phyloP scores from a whole-genome alignment of 306 rosid genomes.

The Sesbania bispinosa region DNA sequence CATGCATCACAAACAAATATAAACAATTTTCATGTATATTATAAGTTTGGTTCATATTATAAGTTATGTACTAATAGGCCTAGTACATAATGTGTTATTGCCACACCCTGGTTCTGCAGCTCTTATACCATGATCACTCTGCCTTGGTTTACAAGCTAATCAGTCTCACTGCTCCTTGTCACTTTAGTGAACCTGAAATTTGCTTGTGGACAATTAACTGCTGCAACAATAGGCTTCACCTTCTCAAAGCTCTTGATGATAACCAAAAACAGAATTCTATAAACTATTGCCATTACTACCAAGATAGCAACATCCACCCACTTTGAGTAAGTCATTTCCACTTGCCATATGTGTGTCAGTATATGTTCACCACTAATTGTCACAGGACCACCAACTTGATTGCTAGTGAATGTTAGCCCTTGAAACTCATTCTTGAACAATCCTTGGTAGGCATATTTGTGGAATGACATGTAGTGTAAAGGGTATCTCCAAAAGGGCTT shows the following conservation, averaged over 20 bases:
- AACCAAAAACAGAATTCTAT: constrained; percentile 42
- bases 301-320: constrained; percentile 61
- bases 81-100: background rate
- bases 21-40: background rate
- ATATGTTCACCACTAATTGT: constrained; percentile 45
- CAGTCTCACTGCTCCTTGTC: constrained; percentile 21
- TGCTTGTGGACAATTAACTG: constrained; percentile 18
- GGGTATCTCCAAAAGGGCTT: constrained; percentile 64
- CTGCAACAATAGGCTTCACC: constrained; percentile 33
- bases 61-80: background rate
- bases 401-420: constrained; percentile 41
- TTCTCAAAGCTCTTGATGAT: constrained; percentile 46
- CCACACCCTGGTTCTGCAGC: background rate
- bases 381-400: constrained; percentile 25
- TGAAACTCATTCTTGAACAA: constrained; percentile 64
- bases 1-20: background rate
- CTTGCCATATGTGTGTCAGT: constrained; percentile 39
- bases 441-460: constrained; percentile 63
- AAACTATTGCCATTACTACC: constrained; percentile 50
- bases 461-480: constrained; percentile 53
- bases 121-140: background rate
- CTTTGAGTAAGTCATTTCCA: constrained; percentile 55
- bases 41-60: too few species aligned
- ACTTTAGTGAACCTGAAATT: constrained; percentile 21
- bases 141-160: background rate